Evolutionary conservation across 2,329 filamentous ascomycete genomes (phyloP).

Genomic region (Aureobasidium subglaciale): DNA sequence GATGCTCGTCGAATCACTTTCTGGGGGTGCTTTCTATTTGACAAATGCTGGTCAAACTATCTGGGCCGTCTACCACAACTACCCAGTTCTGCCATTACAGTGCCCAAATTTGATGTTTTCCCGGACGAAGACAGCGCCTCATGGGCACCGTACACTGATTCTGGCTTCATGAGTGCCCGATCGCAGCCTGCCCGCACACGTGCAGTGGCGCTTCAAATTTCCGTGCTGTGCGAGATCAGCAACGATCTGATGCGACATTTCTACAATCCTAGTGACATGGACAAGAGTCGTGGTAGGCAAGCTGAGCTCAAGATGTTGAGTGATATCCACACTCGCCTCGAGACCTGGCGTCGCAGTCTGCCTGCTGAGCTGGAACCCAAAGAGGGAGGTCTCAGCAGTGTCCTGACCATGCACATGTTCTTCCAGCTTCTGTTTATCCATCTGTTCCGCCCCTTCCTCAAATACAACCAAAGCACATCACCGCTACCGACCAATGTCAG

Average conservation of each 20-base stretch:
- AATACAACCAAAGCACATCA: slow-evolving; percentile 74
- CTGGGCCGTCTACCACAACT: slow-evolving; percentile 85
- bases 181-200: slow-evolving; percentile 77
- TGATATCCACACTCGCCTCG: slow-evolving; percentile 81
- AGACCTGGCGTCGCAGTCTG: slow-evolving; percentile 79
- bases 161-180: slow-evolving; percentile 63
- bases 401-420: slow-evolving; percentile 88
- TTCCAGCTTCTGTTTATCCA: slow-evolving; percentile 94
- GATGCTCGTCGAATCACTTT: slow-evolving; percentile 89
- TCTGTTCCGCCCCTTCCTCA: slow-evolving; percentile 89
- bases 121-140: slow-evolving; percentile 76
- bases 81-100: slow-evolving; percentile 69
- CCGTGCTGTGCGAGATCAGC: slow-evolving; percentile 83
- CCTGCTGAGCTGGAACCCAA: slow-evolving; percentile 82
- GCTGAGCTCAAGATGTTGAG: slow-evolving; percentile 86
- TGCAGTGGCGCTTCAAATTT: slow-evolving; percentile 73
- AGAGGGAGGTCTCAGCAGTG: slow-evolving; percentile 81
- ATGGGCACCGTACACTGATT: slow-evolving; percentile 87
- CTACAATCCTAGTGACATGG: slow-evolving; percentile 61
- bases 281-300: slow-evolving; percentile 62
- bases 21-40: slow-evolving; percentile 97
- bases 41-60: slow-evolving; percentile 99
- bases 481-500: slow-evolving; percentile 83
- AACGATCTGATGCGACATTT: slow-evolving; percentile 84
- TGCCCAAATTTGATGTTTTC: slow-evolving; percentile 85